Percentiles rank a stretch among this genome's conserved stretches.
Evolutionary conservation across 768 basidiomycete genomes (phyloP).

Genomic region (Cystobasidium onofrii): DNA sequence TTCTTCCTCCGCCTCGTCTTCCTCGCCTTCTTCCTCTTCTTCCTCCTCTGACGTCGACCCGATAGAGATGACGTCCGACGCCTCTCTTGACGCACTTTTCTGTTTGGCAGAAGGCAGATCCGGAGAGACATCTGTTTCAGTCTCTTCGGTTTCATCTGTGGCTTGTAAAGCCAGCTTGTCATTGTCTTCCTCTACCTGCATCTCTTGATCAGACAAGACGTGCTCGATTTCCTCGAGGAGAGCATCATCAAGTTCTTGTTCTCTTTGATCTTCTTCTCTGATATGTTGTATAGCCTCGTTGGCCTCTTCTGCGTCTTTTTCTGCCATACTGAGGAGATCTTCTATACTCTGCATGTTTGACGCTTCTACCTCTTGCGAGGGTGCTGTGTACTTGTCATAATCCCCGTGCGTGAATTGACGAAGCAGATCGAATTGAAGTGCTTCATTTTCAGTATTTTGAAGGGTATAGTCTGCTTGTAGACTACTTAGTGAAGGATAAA

Average conservation of each 20-base stretch:
- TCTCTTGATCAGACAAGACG: neutral
- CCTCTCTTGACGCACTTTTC: neutral
- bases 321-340: neutral
- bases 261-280: neutral
- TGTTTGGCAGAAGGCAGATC: neutral
- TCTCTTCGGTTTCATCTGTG: neutral
- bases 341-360: neutral
- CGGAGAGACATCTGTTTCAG: neutral
- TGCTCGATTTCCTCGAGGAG: neutral
- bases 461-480: neutral
- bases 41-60: conserved; percentile 7
- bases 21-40: conserved; percentile 21
- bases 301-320: conserved; percentile 4
- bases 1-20: conserved; percentile 31
- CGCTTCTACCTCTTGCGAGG: neutral
- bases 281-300: neutral
- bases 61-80: conserved; percentile 9
- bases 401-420: neutral
- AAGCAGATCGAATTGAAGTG: neutral
- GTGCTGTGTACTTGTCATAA: neutral
- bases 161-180: neutral
- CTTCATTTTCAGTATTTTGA: neutral
- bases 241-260: neutral
- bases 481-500: neutral
- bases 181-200: neutral